phyloP scores from a whole-genome alignment of 305 asterid genomes.

The Fraxinus paxiana region DNA sequence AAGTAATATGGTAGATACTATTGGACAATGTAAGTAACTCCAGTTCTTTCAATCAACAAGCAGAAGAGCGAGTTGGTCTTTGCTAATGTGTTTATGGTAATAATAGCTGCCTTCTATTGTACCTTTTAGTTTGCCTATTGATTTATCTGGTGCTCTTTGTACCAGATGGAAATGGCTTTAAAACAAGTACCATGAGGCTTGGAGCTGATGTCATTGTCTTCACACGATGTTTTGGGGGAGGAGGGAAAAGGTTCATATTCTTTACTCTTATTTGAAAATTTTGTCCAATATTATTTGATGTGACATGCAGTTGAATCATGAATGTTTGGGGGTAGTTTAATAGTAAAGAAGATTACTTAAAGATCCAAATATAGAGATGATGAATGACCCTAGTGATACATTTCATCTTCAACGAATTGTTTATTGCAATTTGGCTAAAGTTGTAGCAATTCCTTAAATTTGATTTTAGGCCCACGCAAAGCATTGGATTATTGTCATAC shows the following conservation, averaged over 20 bases:
- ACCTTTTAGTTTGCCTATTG: slow-evolving; percentile 19
- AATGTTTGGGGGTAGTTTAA: slow-evolving; percentile 1
- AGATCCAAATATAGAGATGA: slow-evolving; percentile 11
- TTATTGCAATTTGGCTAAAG: neutral
- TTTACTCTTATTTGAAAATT: neutral
- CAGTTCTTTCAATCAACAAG: neutral
- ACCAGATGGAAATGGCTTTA: slow-evolving; percentile 95
- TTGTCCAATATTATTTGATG: neutral
- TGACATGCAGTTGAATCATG: neutral
- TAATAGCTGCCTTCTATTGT: neutral
- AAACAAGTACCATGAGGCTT: slow-evolving; percentile 98
- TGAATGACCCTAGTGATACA: neutral
- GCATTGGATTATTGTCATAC: slow-evolving; percentile 82
- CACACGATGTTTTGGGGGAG: slow-evolving; percentile 56
- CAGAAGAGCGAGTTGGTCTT: neutral
- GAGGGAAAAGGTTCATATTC: slow-evolving; percentile 50
- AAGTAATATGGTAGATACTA: slow-evolving; percentile 70
- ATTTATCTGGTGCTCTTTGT: slow-evolving; percentile 21
- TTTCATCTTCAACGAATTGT: slow-evolving; percentile 14
- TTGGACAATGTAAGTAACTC: slow-evolving; percentile 74
- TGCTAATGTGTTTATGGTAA: neutral
- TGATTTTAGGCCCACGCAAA: slow-evolving; percentile 58
- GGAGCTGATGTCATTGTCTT: slow-evolving; percentile 99
- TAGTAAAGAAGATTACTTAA: neutral
- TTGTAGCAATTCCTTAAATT: slow-evolving; percentile 11